Conservation (phyloP, 176 grass and related monocot genomes). For the Bromus sterilis region DNA sequence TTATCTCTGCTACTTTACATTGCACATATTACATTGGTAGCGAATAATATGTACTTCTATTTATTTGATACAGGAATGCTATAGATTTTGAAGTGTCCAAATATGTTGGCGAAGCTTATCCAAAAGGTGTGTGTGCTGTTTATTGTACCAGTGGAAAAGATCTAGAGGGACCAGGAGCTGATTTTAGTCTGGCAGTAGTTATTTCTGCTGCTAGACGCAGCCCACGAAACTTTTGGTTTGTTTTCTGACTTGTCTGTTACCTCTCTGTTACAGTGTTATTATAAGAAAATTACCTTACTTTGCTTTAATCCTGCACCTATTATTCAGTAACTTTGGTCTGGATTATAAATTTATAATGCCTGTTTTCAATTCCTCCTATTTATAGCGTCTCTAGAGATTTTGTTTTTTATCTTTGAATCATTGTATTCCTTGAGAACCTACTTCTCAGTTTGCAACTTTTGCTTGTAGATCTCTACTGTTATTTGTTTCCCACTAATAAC, state of each 20-base stretch:
- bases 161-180: slow-evolving; percentile 69
- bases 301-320: not conserved
- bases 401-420: not conserved
- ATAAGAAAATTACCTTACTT: not conserved
- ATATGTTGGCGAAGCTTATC: slow-evolving; percentile 81
- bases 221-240: slow-evolving; percentile 93
- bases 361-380: not conserved
- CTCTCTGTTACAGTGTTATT: not conserved
- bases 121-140: slow-evolving; percentile 75
- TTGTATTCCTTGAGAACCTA: not conserved
- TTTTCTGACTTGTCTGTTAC: not conserved
- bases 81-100: slow-evolving; percentile 84
- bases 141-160: slow-evolving; percentile 88
- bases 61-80: slow-evolving; percentile 43
- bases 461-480: not conserved
- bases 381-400: not conserved
- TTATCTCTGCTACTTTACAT: not conserved
- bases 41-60: slow-evolving; percentile 6
- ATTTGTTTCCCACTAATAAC: not conserved
- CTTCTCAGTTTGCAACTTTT: not conserved
- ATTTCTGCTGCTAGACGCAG: slow-evolving; percentile 81
- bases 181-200: slow-evolving; percentile 73
- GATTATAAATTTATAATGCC: not conserved
- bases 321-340: slow-evolving; percentile 1
- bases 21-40: slow-evolving; percentile 6